These are phyloP conservation scores for Scheffersomyces spartinae DNA, from an alignment of 805 yeast species.

Conservation along the genomic window DNA sequence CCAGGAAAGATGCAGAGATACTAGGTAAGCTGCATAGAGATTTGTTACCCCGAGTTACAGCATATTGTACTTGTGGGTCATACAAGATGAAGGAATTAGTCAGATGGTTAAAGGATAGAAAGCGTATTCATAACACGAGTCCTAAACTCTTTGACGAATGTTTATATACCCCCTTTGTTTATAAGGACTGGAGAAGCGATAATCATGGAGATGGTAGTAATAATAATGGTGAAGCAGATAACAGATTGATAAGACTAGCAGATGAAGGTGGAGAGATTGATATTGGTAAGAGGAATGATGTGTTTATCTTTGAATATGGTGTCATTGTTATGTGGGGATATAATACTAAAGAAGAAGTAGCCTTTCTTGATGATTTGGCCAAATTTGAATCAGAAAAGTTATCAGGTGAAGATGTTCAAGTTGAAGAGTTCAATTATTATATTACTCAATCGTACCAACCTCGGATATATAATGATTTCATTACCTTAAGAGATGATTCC, in stretches of 20 bases:
- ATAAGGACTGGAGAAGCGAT: constrained; percentile 61
- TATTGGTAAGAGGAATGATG: constrained; percentile 68
- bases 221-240: constrained; percentile 6
- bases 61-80: constrained; percentile 91
- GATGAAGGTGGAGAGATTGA: constrained; percentile 95
- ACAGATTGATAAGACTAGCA: constrained; percentile 53
- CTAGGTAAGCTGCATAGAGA: constrained; percentile 80
- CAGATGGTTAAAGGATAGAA: constrained; percentile 75
- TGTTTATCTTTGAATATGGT: constrained; percentile 90
- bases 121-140: constrained; percentile 58
- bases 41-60: constrained; percentile 84
- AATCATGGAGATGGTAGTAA: constrained; percentile 28
- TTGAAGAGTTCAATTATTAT: constrained; percentile 92
- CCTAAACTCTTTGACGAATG: constrained; percentile 94
- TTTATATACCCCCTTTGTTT: constrained; percentile 80
- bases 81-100: constrained; percentile 80
- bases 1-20: constrained; percentile 88
- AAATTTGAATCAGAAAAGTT: constrained; percentile 85
- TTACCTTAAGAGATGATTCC: constrained; percentile 78
- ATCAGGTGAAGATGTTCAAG: constrained; percentile 83
- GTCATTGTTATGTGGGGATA: constrained; percentile 98
- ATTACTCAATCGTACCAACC: constrained; percentile 93
- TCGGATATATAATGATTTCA: constrained; percentile 88
- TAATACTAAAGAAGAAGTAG: constrained; percentile 67
- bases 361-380: constrained; percentile 77